These are phyloP conservation scores for Fraxinus excelsior DNA, from an alignment of 257 asterid genomes.

Conservation along the genomic window DNA sequence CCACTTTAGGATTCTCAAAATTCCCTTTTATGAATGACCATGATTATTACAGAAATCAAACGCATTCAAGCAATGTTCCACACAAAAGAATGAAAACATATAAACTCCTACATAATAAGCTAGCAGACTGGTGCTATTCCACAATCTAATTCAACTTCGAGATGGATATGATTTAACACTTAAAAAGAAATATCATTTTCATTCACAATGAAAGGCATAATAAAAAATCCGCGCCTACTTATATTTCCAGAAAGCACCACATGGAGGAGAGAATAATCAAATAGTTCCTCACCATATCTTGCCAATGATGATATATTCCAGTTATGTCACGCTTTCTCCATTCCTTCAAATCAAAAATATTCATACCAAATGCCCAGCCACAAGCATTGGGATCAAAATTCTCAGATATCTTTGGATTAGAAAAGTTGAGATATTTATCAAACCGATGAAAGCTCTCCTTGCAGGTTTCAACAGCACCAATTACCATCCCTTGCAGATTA, in stretches of 20 bases:
- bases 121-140: constrained; percentile 3
- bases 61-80: background rate
- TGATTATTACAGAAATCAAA: background rate
- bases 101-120: constrained; percentile 5
- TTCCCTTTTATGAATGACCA: background rate
- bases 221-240: background rate
- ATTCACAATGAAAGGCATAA: background rate
- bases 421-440: constrained; percentile 88
- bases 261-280: constrained; percentile 9
- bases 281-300: constrained; percentile 58
- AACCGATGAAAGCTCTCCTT: constrained; percentile 96
- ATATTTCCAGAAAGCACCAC: constrained; percentile 3
- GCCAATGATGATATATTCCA: constrained; percentile 94
- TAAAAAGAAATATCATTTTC: background rate
- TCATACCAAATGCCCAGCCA: constrained; percentile 99
- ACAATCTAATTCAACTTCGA: background rate
- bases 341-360: constrained; percentile 79
- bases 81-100: background rate
- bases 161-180: background rate
- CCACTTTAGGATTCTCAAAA: background rate
- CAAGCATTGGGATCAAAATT: constrained; percentile 88
- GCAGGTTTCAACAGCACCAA: constrained; percentile 96
- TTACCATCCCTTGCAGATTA: constrained; percentile 85
- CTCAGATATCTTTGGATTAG: constrained; percentile 78
- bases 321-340: constrained; percentile 90